Evolutionary conservation across 345 rosid species (phyloP).

Genomic region (Capsella bursapastoris): DNA sequence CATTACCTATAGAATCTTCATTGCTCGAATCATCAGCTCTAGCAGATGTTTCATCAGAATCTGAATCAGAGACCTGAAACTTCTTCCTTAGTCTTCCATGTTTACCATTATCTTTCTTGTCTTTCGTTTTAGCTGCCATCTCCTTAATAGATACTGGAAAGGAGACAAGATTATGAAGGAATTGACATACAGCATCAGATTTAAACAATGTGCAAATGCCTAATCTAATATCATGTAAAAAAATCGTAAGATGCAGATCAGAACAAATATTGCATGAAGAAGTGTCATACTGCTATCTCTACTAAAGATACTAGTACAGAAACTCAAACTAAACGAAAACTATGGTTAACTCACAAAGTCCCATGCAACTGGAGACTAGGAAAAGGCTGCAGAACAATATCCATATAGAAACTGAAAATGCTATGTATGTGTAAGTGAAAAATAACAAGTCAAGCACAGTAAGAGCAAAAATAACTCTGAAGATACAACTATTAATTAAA

Average conservation of each 20-base stretch:
- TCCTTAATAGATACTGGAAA: conserved; percentile 44
- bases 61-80: conserved; percentile 53
- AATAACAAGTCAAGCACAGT: neutral
- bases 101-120: conserved; percentile 39
- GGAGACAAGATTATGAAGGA: neutral
- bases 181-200: neutral
- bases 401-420: neutral
- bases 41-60: conserved; percentile 45
- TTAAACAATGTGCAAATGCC: neutral
- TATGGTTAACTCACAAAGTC: conserved; percentile 2
- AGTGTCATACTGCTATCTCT: neutral
- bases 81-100: conserved; percentile 54
- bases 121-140: conserved; percentile 29
- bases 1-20: conserved; percentile 33
- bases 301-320: conserved; percentile 13
- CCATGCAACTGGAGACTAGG: neutral
- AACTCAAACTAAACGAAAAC: neutral
- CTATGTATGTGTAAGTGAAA: neutral
- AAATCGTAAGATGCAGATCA: neutral
- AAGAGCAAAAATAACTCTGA: conserved; percentile 12
- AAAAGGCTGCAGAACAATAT: conserved; percentile 12
- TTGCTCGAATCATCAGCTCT: conserved; percentile 22
- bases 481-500: neutral
- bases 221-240: conserved; percentile 7
- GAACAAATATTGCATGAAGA: conserved; percentile 1